These are phyloP conservation scores for Suhomyces vadensis DNA, from an alignment of 805 yeast genomes.

Conservation along the genomic window DNA sequence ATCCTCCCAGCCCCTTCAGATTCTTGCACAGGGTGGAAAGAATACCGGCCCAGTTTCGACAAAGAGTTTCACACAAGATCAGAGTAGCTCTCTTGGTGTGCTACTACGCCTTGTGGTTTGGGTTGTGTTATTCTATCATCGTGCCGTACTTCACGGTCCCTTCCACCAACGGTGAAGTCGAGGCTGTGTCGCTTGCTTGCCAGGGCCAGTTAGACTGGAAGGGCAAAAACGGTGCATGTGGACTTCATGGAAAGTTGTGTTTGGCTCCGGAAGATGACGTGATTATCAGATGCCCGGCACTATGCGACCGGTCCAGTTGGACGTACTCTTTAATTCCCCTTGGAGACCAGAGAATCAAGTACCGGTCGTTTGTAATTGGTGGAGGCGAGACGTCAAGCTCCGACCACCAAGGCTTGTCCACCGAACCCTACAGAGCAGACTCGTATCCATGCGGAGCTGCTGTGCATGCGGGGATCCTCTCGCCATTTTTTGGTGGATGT, in stretches of 20 bases:
- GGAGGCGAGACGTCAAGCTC: slow-evolving; percentile 50
- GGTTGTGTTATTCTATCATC: slow-evolving; percentile 37
- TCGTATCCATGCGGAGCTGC: slow-evolving; percentile 91
- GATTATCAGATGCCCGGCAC: slow-evolving; percentile 78
- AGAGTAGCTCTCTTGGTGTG: slow-evolving; percentile 31
- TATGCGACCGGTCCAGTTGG: slow-evolving; percentile 79
- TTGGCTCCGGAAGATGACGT: slow-evolving; percentile 46
- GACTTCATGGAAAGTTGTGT: slow-evolving; percentile 66
- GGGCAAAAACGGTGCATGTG: slow-evolving; percentile 78
- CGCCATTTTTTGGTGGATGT: slow-evolving; percentile 78
- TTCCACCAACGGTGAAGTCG: slow-evolving; percentile 26
- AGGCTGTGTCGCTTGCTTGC: slow-evolving; percentile 48
- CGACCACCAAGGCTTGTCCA: slow-evolving; percentile 6
- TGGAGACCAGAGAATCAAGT: slow-evolving; percentile 67
- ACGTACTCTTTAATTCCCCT: slow-evolving; percentile 73
- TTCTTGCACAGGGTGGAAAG: slow-evolving; percentile 36
- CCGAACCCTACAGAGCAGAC: slow-evolving; percentile 80
- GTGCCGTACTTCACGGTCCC: slow-evolving; percentile 41
- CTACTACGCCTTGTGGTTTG: slow-evolving; percentile 51
- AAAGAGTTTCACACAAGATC: slow-evolving; percentile 24
- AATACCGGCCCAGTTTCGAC: slow-evolving; percentile 42
- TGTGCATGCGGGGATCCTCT: slow-evolving; percentile 77
- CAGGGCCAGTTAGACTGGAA: slow-evolving; percentile 55
- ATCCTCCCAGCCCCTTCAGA: slow-evolving; percentile 12
- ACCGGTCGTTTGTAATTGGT: slow-evolving; percentile 73